Evolutionary conservation across 2,329 filamentous ascomycete genomes (phyloP), one percentile per base, ranked within the genome.

Genomic region (Nakataea oryzae): DNA sequence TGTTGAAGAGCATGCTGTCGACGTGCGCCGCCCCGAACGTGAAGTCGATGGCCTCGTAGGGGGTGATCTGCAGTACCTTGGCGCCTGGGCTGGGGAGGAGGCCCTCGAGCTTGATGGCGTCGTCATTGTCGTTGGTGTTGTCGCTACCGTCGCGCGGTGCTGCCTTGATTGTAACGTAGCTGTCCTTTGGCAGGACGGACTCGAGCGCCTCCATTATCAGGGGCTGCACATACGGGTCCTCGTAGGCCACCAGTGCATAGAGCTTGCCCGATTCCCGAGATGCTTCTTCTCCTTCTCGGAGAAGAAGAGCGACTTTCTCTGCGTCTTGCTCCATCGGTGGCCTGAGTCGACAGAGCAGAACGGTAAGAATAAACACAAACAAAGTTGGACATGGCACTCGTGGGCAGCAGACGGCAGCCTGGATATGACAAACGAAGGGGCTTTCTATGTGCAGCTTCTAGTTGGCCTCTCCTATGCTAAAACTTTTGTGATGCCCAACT

Each of bases 41-140:
- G 73, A 96, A 97, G 71, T 96, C 90, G 63, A 97, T 84, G 55
- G 84, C 80, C 74, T 99, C 95, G 75, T 99, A 99, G 41, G 89
- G 84, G 2, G 86, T 84, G 71, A 96, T 93, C 73, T 97, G 90
- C 2, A 99, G 79, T 4, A 91, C 70, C 29, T 79, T 67, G 26
- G 26, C 65, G 11, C 68, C 68, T 1, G 70, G 61, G 1, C 67
- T 65, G 0, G 75, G 71, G 7, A 81, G 64, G 12, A 78, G 66
- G 2, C 69, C 67, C 5, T 70, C 63, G 0, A 82, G 70, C 1
- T 74, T 72, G 55, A 75, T 66, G 29, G 72, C 72, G 54, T 72
- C 69, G 26, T 70, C 70, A 9, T 56, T 61, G 21, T 28, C 54
- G 54, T 29, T 24, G 26, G 14, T 56, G 54, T 24, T n/a, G 58